Evolutionary conservation across 2,329 filamentous ascomycete species (phyloP), one percentile per base, ranked within the genome.

Genomic region (Aspergillus candidus): DNA sequence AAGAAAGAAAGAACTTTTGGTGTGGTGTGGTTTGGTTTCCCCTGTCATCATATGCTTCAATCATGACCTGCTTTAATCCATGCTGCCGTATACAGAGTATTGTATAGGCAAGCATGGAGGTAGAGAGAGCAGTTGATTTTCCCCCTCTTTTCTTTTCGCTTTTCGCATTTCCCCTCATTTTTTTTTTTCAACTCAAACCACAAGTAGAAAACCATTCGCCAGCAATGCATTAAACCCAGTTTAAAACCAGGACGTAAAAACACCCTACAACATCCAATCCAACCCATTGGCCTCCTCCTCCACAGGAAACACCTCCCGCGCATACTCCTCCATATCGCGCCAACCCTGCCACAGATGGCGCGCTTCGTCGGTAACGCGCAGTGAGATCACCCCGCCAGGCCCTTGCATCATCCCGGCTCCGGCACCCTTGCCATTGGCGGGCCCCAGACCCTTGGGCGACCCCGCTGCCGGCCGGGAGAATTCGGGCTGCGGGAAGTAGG

Each of bases 241-340:
- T 27, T 7, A 10, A 14, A 11, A 27, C 27, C 17, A 34, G 35
- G n/a, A n/a, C n/a, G n/a, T n/a, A 35, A 46, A 35, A 36, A 35
- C 41, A 38, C 46, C 22, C 22, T 47, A 70, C 41, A 70, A 52
- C 91, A 96, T 97, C 93, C 93, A 98, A 12, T 85, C 88, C 60
- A 93, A 71, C 4, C 91, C 91, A 63, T 97, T 97, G 29, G 89
- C 88, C 56, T 90, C 85, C 69, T 98, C 93, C 66, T 98, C 93
- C 11, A 96, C 77, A 0, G 88, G 88, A 58, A 97, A 97, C 22
- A 94, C 89, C 64, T 97, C 93, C 38, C 86, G 78, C 1, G 91
- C 91, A 64, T 97, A 98, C 67, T 97, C 93, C 62, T 96, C 89
- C 55, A 97, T 78, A 27, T 88, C 86, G 43, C 93, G 78, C 54